Evolutionary conservation across 208 protist genomes (phyloP), one percentile per base, ranked within the genome.

Genomic region (Trypanosoma congolense): DNA sequence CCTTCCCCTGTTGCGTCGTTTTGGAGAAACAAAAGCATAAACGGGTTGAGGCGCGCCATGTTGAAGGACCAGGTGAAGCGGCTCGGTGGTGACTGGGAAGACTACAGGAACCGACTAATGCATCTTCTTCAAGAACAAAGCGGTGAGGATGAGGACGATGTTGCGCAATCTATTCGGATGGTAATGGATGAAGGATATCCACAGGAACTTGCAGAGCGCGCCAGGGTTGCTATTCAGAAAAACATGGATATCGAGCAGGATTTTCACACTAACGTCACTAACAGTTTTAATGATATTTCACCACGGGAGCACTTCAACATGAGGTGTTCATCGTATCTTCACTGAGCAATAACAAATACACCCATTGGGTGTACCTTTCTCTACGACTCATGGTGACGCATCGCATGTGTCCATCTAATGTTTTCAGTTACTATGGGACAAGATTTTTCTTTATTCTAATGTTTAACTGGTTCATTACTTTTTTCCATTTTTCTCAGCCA

Each of bases 101-200:
- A 83, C 40, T 95, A 95, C 67, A 92, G 92, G 48, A 77, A 65
- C 3, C 80, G 88, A 1, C 57, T 92, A 9, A 30, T 87, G 0
- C 63, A 73, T 0, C 81, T 92, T 72, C 68, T 95, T 14, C 81
- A 86, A 50, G 83, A 92, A 40, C 66, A 85, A 52, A 84, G 51
- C n/a, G 82, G 80, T 38, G 61, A 58, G 19, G 76, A 73, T 26
- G 84, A 95, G 41, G 88, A 95, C 49, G 84, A 91, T 57, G 75
- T 90, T 9, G 88, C 88, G 21, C 73, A 87, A 56, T 56, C 75
- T 14, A 55, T 87, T 28, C 68, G 88, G 12, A 95, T 95, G 84
- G 47, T 82, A n/a, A 58, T 95, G 2, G 88, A 95, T 51, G 80
- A 84, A 25, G 74, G 69, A 16, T 95, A 92, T 61, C 80, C 88